These are phyloP conservation scores for Plasmodium knowlesi DNA, from an alignment of 169 alveolate genomes.

Conservation along the genomic window DNA sequence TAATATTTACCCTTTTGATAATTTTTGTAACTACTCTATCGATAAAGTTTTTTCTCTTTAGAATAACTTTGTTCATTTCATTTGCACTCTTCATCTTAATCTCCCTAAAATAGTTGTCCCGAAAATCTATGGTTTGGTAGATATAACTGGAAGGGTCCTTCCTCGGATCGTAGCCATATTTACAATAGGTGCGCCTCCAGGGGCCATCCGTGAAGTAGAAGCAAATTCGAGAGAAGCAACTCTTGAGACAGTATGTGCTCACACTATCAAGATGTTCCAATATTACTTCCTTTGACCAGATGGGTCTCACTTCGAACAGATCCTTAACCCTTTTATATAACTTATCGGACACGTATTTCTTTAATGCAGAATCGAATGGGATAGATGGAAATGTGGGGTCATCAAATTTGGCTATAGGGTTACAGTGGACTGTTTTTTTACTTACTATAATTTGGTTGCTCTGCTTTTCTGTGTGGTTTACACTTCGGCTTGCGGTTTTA, in stretches of 20 bases:
- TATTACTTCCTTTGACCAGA: constrained; percentile 67
- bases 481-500: neutral
- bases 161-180: constrained; percentile 82
- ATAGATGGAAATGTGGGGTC: constrained; percentile 13
- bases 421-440: constrained; percentile 64
- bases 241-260: constrained; percentile 62
- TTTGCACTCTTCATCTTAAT: constrained; percentile 63
- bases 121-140: constrained; percentile 80
- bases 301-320: constrained; percentile 68
- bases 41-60: constrained; percentile 25
- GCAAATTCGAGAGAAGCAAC: constrained; percentile 79
- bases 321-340: constrained; percentile 51
- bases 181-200: constrained; percentile 82
- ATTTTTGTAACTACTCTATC: constrained; percentile 27
- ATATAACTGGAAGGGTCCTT: constrained; percentile 78
- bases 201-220: constrained; percentile 81
- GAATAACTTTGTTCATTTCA: constrained; percentile 30
- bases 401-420: constrained; percentile 66
- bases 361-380: constrained; percentile 65
- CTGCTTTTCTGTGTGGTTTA: neutral
- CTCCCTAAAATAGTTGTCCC: constrained; percentile 77
- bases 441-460: constrained; percentile 63
- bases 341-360: constrained; percentile 58
- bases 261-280: constrained; percentile 51
- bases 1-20: constrained; percentile 8